A percentile compares a stretch with the other conserved stretches of the same genome.
phyloP scores from a whole-genome alignment of 139 green algal genomes.

The Tetraselmis chui region DNA sequence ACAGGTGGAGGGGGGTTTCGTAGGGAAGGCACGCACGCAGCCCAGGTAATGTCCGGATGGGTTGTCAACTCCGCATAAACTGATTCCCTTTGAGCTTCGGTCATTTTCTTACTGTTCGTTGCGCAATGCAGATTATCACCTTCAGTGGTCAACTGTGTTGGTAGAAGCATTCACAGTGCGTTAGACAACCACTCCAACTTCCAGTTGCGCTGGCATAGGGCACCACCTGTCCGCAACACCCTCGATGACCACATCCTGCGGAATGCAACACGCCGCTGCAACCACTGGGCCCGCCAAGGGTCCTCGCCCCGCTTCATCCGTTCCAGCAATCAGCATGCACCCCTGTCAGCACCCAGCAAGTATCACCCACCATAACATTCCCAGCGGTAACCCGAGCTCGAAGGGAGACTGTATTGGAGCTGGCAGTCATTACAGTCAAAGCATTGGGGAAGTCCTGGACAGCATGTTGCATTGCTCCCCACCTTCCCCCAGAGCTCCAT shows the following conservation, averaged over 20 bases:
- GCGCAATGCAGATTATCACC: neutral
- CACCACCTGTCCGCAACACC: slow-evolving; percentile 5
- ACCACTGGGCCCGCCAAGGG: slow-evolving; percentile 88
- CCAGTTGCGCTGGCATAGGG: neutral
- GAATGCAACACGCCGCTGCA: slow-evolving; percentile 37
- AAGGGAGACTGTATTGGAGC: neutral
- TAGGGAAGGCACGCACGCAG: slow-evolving; percentile 52
- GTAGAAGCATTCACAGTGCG: neutral
- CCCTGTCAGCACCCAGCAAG: slow-evolving; percentile 23
- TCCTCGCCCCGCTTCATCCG: slow-evolving; percentile 83
- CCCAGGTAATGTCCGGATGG: slow-evolving; percentile 44
- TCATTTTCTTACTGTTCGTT: slow-evolving; percentile 77
- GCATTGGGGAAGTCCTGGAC: too few species aligned
- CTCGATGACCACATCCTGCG: slow-evolving; percentile 16
- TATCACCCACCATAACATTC: neutral
- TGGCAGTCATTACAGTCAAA: too few species aligned
- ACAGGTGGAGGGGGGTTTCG: too few species aligned
- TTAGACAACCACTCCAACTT: neutral
- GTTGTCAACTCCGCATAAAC: slow-evolving; percentile 54
- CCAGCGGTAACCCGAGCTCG: slow-evolving; percentile 33
- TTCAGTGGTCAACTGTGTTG: neutral
- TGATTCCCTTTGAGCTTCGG: slow-evolving; percentile 50
- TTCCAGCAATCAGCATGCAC: slow-evolving; percentile 31
- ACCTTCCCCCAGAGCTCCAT: slow-evolving; percentile 38
- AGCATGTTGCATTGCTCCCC: neutral